These are phyloP conservation scores for Cymodocea nodosa DNA, from an alignment of 116 monocot genomes.

Conservation along the genomic window DNA sequence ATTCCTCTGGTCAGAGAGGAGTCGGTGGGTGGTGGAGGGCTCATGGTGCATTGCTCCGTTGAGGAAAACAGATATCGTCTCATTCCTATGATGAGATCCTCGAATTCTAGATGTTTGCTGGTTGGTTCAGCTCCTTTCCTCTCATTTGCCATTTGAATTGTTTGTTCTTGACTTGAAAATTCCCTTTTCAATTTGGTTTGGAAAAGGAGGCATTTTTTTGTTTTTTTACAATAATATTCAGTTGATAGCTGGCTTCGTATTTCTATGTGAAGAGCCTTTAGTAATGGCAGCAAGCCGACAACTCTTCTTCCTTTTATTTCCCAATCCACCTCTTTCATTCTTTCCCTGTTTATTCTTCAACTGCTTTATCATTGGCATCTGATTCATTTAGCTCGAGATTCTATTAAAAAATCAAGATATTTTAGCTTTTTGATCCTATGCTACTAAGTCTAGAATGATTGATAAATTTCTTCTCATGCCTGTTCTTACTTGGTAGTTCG, in stretches of 20 bases:
- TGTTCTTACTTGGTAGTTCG: background rate
- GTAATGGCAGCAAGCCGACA: no score
- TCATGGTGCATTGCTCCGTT: background rate
- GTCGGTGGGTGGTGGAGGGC: conserved; percentile 2
- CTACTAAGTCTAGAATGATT: background rate
- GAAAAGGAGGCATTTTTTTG: background rate
- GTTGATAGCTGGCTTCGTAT: background rate
- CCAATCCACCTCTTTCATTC: background rate
- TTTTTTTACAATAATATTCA: background rate
- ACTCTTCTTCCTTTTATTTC: background rate
- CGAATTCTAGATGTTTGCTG: conserved; percentile 19
- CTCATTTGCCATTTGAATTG: background rate
- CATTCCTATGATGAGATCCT: conserved; percentile 31
- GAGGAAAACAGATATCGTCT: background rate
- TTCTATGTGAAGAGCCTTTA: no score
- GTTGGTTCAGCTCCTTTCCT: conserved; percentile 7
- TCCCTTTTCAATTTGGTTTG: background rate
- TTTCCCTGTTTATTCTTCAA: background rate
- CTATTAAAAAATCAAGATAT: background rate
- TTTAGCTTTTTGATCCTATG: conserved; percentile 1
- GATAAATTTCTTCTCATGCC: background rate
- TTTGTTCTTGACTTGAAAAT: background rate
- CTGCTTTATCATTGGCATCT: background rate
- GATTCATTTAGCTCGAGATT: background rate
- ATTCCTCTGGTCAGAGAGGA: conserved; percentile 1